A percentile compares a stretch with the other conserved stretches of the same genome.
Evolutionary conservation across 1,284 basidiomycete genomes (phyloP).

Genomic region (Moniliophthora roreri): DNA sequence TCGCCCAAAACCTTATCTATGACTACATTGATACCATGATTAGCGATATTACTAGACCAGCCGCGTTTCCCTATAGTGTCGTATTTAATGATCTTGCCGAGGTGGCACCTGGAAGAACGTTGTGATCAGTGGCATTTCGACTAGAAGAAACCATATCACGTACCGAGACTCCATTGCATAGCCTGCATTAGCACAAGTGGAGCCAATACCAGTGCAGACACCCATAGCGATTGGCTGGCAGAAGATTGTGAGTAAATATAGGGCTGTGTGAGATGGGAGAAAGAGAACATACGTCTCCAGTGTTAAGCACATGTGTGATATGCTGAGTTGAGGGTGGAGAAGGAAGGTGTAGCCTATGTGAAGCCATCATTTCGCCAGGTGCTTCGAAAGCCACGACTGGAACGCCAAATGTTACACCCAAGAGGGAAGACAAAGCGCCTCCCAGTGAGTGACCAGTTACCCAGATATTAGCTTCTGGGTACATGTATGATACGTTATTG

Average conservation of each 20-base stretch:
- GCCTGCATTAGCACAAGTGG: slow-evolving; percentile 57
- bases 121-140: slow-evolving; percentile 17
- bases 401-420: slow-evolving; percentile 82
- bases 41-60: slow-evolving; percentile 74
- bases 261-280: neutral
- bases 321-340: slow-evolving; percentile 57
- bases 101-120: slow-evolving; percentile 51
- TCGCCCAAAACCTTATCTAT: slow-evolving; percentile 63
- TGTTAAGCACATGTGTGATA: slow-evolving; percentile 73
- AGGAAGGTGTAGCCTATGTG: slow-evolving; percentile 77
- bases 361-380: slow-evolving; percentile 75
- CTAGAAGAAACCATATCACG: slow-evolving; percentile 23
- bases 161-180: slow-evolving; percentile 61
- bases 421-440: slow-evolving; percentile 77
- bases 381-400: slow-evolving; percentile 85
- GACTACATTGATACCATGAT: slow-evolving; percentile 68
- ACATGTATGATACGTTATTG: slow-evolving; percentile 80
- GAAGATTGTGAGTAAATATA: neutral
- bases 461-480: slow-evolving; percentile 84
- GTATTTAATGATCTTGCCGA: slow-evolving; percentile 83
- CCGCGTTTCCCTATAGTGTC: slow-evolving; percentile 84
- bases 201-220: slow-evolving; percentile 57
- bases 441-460: slow-evolving; percentile 75
- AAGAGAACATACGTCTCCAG: slow-evolving; percentile 49
- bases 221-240: slow-evolving; percentile 62